Conservation (phyloP, 1,284 basidiomycete genomes). For the Exobasidium rhododendri region DNA sequence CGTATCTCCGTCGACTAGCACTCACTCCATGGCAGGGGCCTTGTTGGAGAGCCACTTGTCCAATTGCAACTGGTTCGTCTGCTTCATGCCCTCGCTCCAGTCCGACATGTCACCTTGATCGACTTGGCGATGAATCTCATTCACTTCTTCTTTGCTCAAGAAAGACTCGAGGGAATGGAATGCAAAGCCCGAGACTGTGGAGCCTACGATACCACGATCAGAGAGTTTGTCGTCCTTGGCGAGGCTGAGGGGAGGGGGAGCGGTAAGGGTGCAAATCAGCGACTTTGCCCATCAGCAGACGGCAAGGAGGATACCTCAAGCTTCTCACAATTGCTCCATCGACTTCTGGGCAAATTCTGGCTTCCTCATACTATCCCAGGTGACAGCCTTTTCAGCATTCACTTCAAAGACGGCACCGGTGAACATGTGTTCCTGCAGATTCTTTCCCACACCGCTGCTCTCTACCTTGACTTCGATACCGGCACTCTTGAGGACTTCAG, state of each 20-base stretch:
- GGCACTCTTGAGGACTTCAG: constrained; percentile 23
- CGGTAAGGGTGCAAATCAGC: too few relatives aligned
- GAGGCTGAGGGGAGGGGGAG: too few relatives aligned
- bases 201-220: constrained; percentile 38
- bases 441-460: constrained; percentile 61
- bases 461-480: constrained; percentile 40
- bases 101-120: background rate
- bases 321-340: constrained; percentile 31
- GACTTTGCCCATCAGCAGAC: too few relatives aligned
- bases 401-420: constrained; percentile 51
- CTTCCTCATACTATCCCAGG: constrained; percentile 41
- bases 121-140: background rate
- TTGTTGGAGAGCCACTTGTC: constrained; percentile 10
- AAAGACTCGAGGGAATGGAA: constrained; percentile 34
- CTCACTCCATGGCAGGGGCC: constrained; percentile 15
- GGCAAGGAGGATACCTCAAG: too few relatives aligned
- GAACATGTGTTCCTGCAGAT: constrained; percentile 60
- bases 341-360: constrained; percentile 36
- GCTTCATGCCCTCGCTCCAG: constrained; percentile 1
- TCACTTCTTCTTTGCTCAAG: constrained; percentile 19
- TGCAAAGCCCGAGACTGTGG: constrained; percentile 36
- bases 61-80: background rate
- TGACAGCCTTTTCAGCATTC: constrained; percentile 28
- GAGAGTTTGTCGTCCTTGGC: constrained; percentile 6
- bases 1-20: too few relatives aligned